Percentiles rank a stretch among this genome's conserved stretches.
Conservation (phyloP, 2,329 filamentous ascomycete species). For the Macrophomina tecta region DNA sequence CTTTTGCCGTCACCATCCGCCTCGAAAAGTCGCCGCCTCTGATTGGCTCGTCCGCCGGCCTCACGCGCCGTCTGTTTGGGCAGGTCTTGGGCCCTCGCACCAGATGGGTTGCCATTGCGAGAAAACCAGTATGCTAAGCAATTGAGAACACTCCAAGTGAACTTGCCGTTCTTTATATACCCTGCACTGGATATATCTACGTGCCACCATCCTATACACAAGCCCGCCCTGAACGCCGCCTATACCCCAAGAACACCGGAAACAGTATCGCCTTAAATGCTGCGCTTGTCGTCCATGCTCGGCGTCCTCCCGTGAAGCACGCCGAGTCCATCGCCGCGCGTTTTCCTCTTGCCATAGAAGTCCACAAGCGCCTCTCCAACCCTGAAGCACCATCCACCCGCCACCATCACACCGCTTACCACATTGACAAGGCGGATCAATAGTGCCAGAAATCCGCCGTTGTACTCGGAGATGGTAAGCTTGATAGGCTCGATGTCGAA, state of each 20-base stretch:
- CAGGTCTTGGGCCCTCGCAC: neutral
- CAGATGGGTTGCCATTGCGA: too few species aligned
- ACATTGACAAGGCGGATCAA: conserved; percentile 88
- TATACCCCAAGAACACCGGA: conserved; percentile 2
- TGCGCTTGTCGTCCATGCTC: conserved; percentile 25
- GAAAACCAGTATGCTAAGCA: neutral
- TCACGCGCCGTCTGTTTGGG: neutral
- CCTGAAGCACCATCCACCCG: conserved; percentile 91
- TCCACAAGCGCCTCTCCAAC: conserved; percentile 76
- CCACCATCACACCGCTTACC: conserved; percentile 86
- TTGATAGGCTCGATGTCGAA: conserved; percentile 98
- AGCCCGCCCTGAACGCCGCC: conserved; percentile 15
- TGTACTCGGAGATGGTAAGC: conserved; percentile 81
- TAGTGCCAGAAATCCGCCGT: conserved; percentile 75
- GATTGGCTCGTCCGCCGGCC: conserved; percentile 1
- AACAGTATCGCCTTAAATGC: neutral
- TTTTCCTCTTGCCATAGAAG: conserved; percentile 50
- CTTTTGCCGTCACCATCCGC: conserved; percentile 20
- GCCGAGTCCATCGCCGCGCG: conserved; percentile 52
- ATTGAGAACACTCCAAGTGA: neutral
- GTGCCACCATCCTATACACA: conserved; percentile 3
- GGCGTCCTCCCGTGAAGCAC: conserved; percentile 43
- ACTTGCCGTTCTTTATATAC: conserved; percentile 17
- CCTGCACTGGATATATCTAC: conserved; percentile 3
- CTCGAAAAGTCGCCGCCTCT: conserved; percentile 3